Evolutionary conservation across 176 grass and related monocot species (phyloP), one percentile per base, ranked within the genome.

Genomic region (Eragrostis curvula): DNA sequence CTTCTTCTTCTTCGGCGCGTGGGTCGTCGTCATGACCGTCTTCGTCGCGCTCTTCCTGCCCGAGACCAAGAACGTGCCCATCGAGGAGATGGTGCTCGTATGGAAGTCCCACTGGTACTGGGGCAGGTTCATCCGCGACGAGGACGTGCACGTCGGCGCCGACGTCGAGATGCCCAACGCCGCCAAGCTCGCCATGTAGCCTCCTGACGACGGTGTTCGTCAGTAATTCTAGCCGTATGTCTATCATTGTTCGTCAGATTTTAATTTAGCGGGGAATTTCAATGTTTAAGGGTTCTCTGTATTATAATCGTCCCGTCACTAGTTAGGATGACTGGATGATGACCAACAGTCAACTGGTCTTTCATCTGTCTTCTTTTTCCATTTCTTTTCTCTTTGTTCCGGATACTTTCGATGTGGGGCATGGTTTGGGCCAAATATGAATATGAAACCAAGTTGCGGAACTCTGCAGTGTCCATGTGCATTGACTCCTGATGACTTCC

Each of bases 11-110:
- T 98, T 98, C 87, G 95, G 73, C 62, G 92, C 83, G 0, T 98
- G 95, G 95, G 95, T 98, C 18, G 6, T 98, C 7, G 40, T 91
- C 83, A 94, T 94, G 95, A 98, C 95, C 48, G 46, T 82, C 27
- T 97, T 97, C 85, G 78, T 97, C 21, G 87, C 87, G 27, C 41
- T 94, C 53, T 98, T 98, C 90, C 61, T 98, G 9, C 96, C 96
- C 4, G 96, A 98, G 84, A 98, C 96, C 52, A 98, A 98, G 90
- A 95, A 95, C 58, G 92, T 98, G 73, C 96, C 96, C 69, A 98
- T 98, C 69, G 96, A 98, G 69, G 96, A 98, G 88, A 98, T 98
- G 92, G 61, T 97, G 59, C 90, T 94, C 73, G 89, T 97, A 0
- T 97, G 95, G 95, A 97, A 81, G 71, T 0, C 77, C 6, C 95